Base-by-base conservation (phyloP, 768 basidiomycete species). In the Tulasnella sp. region DNA sequence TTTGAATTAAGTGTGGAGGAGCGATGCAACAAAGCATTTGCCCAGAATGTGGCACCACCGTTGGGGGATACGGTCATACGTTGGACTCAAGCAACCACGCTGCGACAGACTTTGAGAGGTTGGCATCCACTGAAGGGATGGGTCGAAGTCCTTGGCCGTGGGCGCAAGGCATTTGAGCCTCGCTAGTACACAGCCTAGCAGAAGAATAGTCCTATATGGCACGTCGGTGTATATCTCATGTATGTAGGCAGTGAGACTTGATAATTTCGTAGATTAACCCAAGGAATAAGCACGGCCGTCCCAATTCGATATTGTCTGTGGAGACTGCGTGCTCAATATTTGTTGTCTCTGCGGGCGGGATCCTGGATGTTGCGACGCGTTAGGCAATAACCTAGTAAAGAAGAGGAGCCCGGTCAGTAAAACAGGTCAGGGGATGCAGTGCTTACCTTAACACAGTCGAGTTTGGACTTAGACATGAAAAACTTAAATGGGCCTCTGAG, bases 1-100 rank as follows among this genome's bases (percentile, higher is more conserved):
- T 21, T n/a, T 36, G 9, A 15, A 3, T 15, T 29, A 2, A 61
- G 60, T 60, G 60, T 35, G 60, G 60, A 9, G 60, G 59, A 3
- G 60, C 60, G 8, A 60, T 50, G 46, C 46, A 52, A 32, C 14
- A 29, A 32, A 23, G 62, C 2, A 23, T 11, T 19, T 65, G 64
- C 39, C 61, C 60, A 2, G 64, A 65, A 29, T 65, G 64, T 45
- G 63, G 63, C n/a, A 60, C 51, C 25, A 15, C 14, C 3, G 58
- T 65, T 40, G 64, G 64, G 9, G 64, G 64, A 2, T 14, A n/a
- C 3, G 1, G 57, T 43, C 64, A 64, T 42, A 37, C 14, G 0
- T 42, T 62, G 6, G 35, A 37, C 14, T 40, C 25, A 23, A 49
- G 35, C 31, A 65, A 65, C 48, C 43, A 29, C 2, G 29, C 54